These are phyloP conservation scores for Fusarium domesticum DNA, from an alignment of 2,329 filamentous ascomycete genomes.

Conservation along the genomic window DNA sequence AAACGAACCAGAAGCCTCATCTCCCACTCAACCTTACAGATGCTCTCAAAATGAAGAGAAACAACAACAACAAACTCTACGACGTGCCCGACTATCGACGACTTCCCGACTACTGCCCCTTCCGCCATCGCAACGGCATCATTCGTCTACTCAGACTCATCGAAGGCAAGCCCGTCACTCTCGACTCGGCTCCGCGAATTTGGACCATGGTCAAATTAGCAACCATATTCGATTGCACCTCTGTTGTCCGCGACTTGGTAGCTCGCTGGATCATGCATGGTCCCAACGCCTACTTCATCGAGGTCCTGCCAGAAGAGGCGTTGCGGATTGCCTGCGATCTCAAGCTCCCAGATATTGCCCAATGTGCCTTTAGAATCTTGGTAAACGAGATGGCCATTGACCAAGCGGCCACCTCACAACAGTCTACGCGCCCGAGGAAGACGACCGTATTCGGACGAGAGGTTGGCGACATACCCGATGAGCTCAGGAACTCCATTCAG, in stretches of 20 bases:
- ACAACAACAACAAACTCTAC: constrained; percentile 16
- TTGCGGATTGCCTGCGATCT: constrained; percentile 55
- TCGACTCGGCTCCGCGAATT: constrained; percentile 64
- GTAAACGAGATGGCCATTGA: constrained; percentile 61
- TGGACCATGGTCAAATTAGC: constrained; percentile 65
- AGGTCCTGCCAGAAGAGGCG: constrained; percentile 60
- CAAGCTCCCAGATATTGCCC: constrained; percentile 41
- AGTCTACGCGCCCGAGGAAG: constrained; percentile 7
- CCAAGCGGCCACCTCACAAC: constrained; percentile 27
- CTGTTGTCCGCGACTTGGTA: constrained; percentile 47
- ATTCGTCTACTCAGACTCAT: constrained; percentile 60
- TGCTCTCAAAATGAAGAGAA: constrained; percentile 25
- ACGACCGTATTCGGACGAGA: constrained; percentile 45
- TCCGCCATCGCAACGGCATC: constrained; percentile 62
- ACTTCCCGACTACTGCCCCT: constrained; percentile 59
- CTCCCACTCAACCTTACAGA: constrained; percentile 3
- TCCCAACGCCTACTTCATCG: constrained; percentile 57
- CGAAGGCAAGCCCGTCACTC: constrained; percentile 48
- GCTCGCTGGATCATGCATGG: constrained; percentile 56
- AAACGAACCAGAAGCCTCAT: not conserved
- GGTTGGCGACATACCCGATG: constrained; percentile 49
- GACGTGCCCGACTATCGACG: constrained; percentile 33
- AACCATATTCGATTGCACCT: constrained; percentile 53
- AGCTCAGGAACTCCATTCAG: constrained; percentile 54
- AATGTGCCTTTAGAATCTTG: constrained; percentile 55